These are phyloP conservation scores for Erythrobasidium yunnanense DNA, from an alignment of 768 basidiomycete species.

Conservation along the genomic window DNA sequence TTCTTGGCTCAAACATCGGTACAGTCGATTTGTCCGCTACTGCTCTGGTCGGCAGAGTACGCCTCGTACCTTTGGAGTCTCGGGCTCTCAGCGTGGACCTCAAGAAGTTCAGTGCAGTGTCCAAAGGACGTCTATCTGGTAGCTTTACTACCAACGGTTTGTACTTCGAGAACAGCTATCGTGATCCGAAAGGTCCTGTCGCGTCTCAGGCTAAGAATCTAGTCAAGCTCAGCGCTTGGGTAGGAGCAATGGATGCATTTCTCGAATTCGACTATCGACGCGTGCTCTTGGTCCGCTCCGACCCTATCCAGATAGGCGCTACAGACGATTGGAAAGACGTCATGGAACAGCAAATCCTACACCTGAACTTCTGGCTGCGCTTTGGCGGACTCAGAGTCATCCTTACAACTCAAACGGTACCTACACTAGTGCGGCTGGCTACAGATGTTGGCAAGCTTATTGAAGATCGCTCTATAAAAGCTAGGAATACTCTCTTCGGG, in stretches of 20 bases:
- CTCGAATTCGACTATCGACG: slow-evolving; percentile 17
- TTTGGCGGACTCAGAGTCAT: slow-evolving; percentile 59
- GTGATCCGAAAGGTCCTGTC: slow-evolving; percentile 45
- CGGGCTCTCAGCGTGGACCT: slow-evolving; percentile 59
- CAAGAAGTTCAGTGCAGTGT: slow-evolving; percentile 49
- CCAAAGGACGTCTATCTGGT: slow-evolving; percentile 55
- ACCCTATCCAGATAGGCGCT: slow-evolving; percentile 63
- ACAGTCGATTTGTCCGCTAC: slow-evolving; percentile 54
- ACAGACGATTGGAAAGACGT: slow-evolving; percentile 69
- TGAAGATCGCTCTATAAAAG: slow-evolving; percentile 61
- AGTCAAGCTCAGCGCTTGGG: not conserved
- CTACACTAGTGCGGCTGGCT: slow-evolving; percentile 61
- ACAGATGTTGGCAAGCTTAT: slow-evolving; percentile 66
- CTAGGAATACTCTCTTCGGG: slow-evolving; percentile 44
- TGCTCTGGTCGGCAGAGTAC: slow-evolving; percentile 54
- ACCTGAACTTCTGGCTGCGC: slow-evolving; percentile 62
- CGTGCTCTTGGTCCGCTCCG: slow-evolving; percentile 49
- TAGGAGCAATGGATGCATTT: slow-evolving; percentile 3
- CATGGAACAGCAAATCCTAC: slow-evolving; percentile 47
- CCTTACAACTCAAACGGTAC: slow-evolving; percentile 63
- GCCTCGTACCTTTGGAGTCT: slow-evolving; percentile 52
- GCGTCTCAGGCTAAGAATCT: slow-evolving; percentile 31
- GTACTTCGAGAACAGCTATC: slow-evolving; percentile 62
- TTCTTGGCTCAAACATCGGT: slow-evolving; percentile 78
- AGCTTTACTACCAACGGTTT: slow-evolving; percentile 57